A percentile compares a stretch with the other conserved stretches of the same genome.
Evolutionary conservation across 192 early-diverging fungal genomes (phyloP).

Genomic region (Coemansia sp.): DNA sequence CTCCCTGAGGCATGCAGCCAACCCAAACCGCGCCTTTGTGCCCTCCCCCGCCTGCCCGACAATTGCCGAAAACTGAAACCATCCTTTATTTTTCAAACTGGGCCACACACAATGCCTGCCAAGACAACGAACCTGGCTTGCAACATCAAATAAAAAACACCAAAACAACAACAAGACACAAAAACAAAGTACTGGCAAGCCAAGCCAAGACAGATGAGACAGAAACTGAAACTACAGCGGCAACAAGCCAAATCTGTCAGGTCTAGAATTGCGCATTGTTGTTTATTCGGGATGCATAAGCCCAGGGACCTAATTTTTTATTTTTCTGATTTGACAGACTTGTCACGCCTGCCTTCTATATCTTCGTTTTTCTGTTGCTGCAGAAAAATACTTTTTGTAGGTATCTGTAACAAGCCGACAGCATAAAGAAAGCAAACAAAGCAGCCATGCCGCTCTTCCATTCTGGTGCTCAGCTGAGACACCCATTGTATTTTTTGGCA

Average conservation of each 20-base stretch:
- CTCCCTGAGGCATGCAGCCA: not conserved
- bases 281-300: not conserved
- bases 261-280: not conserved
- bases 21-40: not conserved
- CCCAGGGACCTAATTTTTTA: not conserved
- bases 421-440: no score
- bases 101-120: not conserved
- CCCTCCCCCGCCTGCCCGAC: not conserved
- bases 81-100: not conserved
- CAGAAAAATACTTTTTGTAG: no score
- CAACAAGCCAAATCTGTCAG: not conserved
- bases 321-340: not conserved
- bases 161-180: not conserved
- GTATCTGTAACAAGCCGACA: no score
- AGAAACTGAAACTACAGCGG: not conserved
- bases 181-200: not conserved
- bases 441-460: no score
- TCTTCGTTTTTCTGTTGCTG: no score
- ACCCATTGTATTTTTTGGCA: no score
- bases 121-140: not conserved
- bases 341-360: not conserved
- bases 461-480: no score
- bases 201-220: no score
- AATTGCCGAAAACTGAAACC: not conserved
- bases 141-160: not conserved